phyloP scores from a whole-genome alignment of 768 basidiomycete genomes.

The Cystofilobasidium macerans region DNA sequence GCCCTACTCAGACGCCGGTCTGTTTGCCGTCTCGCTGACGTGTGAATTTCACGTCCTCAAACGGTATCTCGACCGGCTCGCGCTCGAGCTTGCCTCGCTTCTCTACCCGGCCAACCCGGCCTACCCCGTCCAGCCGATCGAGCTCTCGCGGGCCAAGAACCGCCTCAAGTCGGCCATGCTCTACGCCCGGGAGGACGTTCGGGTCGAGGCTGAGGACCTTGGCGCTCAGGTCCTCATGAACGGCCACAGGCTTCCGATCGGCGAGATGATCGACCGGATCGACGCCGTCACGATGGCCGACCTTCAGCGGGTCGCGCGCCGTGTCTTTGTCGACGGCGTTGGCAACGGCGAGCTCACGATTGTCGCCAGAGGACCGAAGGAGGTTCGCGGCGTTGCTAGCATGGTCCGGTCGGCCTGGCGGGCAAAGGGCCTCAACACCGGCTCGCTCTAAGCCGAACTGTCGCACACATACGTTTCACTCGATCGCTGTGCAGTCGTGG shows the following conservation, averaged over 20 bases:
- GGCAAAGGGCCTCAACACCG: conserved; percentile 16
- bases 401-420: conserved; percentile 24
- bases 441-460: conserved; percentile 19
- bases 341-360: conserved; percentile 23
- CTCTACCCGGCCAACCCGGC: conserved; percentile 13
- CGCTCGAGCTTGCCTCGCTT: conserved; percentile 19
- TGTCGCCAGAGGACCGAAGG: conserved; percentile 19
- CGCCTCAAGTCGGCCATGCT: conserved; percentile 24
- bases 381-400: neutral
- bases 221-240: conserved; percentile 22
- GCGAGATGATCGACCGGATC: conserved; percentile 19
- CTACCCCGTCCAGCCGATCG: conserved; percentile 23
- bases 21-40: conserved; percentile 25
- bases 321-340: conserved; percentile 16
- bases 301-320: conserved; percentile 19
- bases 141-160: conserved; percentile 23
- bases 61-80: conserved; percentile 22
- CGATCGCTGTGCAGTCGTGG: too few species aligned
- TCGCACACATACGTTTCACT: too few species aligned
- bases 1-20: conserved; percentile 18
- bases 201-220: conserved; percentile 20
- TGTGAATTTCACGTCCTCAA: conserved; percentile 16
- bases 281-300: conserved; percentile 25
- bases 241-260: conserved; percentile 16
- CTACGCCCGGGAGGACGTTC: conserved; percentile 18